phyloP scores from a whole-genome alignment of 139 green algal genomes.

The Coelastrella sp. region DNA sequence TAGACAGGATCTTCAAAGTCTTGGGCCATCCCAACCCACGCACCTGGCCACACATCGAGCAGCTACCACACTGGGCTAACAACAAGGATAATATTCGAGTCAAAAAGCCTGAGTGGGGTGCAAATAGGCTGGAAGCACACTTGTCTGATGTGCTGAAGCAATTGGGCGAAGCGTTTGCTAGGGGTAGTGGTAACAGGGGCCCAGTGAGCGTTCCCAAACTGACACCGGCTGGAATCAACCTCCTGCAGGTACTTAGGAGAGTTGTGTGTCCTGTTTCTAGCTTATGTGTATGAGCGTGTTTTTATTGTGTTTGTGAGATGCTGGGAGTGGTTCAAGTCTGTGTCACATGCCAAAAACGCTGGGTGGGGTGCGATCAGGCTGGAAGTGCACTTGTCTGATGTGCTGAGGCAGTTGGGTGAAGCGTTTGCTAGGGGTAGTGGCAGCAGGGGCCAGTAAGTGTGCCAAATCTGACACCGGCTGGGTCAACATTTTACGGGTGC shows the following conservation, averaged over 20 bases:
- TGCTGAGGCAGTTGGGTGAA: background rate
- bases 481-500: background rate
- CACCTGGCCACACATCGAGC: conserved; percentile 66
- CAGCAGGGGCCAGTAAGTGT: background rate
- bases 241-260: background rate
- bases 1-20: conserved; percentile 60
- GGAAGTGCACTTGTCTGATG: conserved; percentile 32
- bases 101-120: background rate
- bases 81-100: conserved; percentile 55
- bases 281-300: background rate
- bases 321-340: too few relatives aligned
- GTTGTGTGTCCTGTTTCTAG: background rate
- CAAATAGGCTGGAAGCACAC: conserved; percentile 16
- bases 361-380: conserved; percentile 6
- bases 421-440: background rate
- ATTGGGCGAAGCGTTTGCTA: conserved; percentile 1
- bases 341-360: background rate
- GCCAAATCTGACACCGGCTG: conserved; percentile 10
- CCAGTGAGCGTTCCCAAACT: background rate
- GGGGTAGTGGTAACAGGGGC: background rate
- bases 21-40: conserved; percentile 67
- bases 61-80: conserved; percentile 73
- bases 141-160: conserved; percentile 24
- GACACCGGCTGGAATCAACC: conserved; percentile 7
- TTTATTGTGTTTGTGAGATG: background rate